These are phyloP conservation scores for Penicillium salamii DNA, from an alignment of 495 filamentous ascomycete species.

Conservation along the genomic window DNA sequence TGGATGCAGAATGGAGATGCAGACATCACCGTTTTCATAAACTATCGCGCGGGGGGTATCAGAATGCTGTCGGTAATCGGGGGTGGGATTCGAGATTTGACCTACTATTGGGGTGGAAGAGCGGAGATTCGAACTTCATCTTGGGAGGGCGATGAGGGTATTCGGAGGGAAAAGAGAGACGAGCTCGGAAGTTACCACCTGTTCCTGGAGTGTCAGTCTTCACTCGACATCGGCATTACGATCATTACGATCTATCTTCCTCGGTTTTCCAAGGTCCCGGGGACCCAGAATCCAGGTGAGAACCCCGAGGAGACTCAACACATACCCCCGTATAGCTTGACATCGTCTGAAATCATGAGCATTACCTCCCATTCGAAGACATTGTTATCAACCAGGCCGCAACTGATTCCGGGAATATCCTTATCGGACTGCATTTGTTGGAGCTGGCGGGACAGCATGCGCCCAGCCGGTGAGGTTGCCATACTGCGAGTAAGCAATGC, in stretches of 20 bases:
- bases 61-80: background rate
- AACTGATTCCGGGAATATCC: conserved; percentile 91
- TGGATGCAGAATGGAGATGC: conserved; percentile 95
- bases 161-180: conserved; percentile 71
- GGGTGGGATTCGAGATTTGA: background rate
- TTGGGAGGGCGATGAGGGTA: conserved; percentile 91
- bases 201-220: conserved; percentile 2
- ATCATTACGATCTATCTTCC: background rate
- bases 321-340: conserved; percentile 89
- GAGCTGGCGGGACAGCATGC: conserved; percentile 78
- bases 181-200: conserved; percentile 88
- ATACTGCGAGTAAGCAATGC: too few species aligned
- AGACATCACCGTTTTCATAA: conserved; percentile 85
- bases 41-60: conserved; percentile 41
- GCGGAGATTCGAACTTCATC: conserved; percentile 82
- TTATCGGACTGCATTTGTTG: conserved; percentile 91
- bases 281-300: too few species aligned
- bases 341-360: conserved; percentile 97
- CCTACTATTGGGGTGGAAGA: conserved; percentile 91
- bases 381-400: conserved; percentile 80
- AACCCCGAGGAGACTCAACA: too few species aligned
- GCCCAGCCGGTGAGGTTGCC: conserved; percentile 59
- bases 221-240: background rate
- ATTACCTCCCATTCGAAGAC: conserved; percentile 99
- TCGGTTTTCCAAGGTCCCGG: background rate